phyloP scores from a whole-genome alignment of 2,329 filamentous ascomycete species.

The Massarina eburnea region DNA sequence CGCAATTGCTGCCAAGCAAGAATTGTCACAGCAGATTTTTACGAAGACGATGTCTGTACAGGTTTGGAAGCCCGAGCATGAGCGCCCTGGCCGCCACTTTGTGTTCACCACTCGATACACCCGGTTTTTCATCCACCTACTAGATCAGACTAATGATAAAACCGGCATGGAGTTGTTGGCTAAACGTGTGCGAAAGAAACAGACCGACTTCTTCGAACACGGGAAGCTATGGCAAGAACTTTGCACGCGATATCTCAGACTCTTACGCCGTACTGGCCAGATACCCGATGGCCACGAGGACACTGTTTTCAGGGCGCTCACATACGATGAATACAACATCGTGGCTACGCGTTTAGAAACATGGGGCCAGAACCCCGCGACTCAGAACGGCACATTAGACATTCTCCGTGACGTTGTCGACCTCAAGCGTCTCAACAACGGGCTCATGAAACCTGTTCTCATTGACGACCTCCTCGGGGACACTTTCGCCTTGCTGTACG shows the following conservation, averaged over 20 bases:
- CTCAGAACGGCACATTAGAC: conserved; percentile 57
- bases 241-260: conserved; percentile 59
- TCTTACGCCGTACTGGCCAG: conserved; percentile 59
- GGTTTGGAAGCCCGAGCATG: conserved; percentile 91
- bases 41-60: conserved; percentile 95
- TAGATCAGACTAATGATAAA: conserved; percentile 75
- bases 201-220: conserved; percentile 71
- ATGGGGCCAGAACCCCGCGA: conserved; percentile 57
- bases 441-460: conserved; percentile 78
- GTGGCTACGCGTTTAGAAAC: conserved; percentile 62
- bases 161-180: conserved; percentile 75
- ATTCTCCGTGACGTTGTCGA: conserved; percentile 68
- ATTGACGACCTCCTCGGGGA: conserved; percentile 96
- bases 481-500: conserved; percentile 77
- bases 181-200: conserved; percentile 77
- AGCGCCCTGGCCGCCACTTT: conserved; percentile 82
- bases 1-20: conserved; percentile 68
- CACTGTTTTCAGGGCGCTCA: conserved; percentile 63
- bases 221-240: conserved; percentile 64
- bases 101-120: conserved; percentile 89
- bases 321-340: conserved; percentile 65
- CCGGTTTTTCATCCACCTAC: conserved; percentile 74
- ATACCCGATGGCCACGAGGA: conserved; percentile 66
- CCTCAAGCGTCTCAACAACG: conserved; percentile 78
- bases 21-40: conserved; percentile 81